phyloP scores from a whole-genome alignment of 1,284 basidiomycete species.

The Prillingera fragicola region DNA sequence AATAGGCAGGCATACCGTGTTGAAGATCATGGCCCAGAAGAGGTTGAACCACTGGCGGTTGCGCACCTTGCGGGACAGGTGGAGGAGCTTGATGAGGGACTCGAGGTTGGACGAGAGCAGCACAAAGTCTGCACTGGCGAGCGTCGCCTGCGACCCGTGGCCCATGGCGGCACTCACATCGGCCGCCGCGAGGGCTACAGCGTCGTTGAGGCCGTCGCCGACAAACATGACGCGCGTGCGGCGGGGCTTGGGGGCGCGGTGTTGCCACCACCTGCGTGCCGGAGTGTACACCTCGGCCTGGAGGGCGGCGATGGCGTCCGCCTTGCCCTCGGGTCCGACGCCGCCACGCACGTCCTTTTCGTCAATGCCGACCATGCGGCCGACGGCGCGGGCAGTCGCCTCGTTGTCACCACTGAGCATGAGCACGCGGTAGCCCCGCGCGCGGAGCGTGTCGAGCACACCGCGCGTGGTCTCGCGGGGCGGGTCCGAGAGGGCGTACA shows the following conservation, averaged over 20 bases:
- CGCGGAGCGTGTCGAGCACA: conserved; percentile 68
- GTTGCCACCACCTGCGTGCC: neutral
- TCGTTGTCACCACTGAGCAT: conserved; percentile 88
- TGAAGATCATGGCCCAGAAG: conserved; percentile 89
- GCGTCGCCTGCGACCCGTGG: conserved; percentile 93
- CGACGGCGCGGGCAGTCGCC: conserved; percentile 76
- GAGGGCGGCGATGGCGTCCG: conserved; percentile 34
- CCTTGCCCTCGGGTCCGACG: conserved; percentile 91
- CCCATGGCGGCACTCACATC: conserved; percentile 93
- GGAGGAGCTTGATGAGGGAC: conserved; percentile 89
- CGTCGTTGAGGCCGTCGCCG: conserved; percentile 98
- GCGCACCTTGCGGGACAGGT: conserved; percentile 85
- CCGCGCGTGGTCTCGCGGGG: conserved; percentile 74
- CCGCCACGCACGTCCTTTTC: conserved; percentile 74
- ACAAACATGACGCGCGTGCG: conserved; percentile 77
- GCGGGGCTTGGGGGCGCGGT: neutral
- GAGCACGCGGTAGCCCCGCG: conserved; percentile 81
- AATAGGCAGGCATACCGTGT: conserved; percentile 88
- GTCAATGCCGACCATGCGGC: conserved; percentile 74
- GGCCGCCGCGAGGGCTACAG: conserved; percentile 88
- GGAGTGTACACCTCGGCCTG: conserved; percentile 1
- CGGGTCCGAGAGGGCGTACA: conserved; percentile 71
- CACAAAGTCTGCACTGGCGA: conserved; percentile 96
- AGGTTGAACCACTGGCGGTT: conserved; percentile 76
- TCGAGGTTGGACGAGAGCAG: conserved; percentile 92